These are phyloP conservation scores for Diplodia seriata DNA, from an alignment of 2,329 filamentous ascomycete genomes.

Conservation along the genomic window DNA sequence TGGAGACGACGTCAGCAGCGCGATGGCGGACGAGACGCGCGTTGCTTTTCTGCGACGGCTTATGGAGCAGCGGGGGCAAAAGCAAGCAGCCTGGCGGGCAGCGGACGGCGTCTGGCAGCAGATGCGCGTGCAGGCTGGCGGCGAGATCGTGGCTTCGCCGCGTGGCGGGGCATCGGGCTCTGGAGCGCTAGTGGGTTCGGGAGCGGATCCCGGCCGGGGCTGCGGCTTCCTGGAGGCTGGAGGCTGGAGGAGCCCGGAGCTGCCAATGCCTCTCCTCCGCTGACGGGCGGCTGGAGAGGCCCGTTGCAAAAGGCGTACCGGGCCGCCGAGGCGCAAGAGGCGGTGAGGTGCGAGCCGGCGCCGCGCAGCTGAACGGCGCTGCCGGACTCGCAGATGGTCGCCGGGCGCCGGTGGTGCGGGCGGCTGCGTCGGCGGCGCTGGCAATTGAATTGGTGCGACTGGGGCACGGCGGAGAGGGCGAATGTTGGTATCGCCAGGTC, in stretches of 20 bases:
- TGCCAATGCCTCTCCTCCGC: background rate
- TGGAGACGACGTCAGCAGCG: conserved; percentile 3
- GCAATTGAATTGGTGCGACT: conserved; percentile 13
- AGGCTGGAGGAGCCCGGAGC: background rate
- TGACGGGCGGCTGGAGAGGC: background rate
- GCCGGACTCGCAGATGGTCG: background rate
- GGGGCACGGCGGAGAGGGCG: background rate
- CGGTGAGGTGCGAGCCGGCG: conserved; percentile 12
- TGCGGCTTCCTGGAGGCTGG: conserved; percentile 7
- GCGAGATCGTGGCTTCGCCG: conserved; percentile 30
- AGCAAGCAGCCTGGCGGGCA: background rate
- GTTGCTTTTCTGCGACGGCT: conserved; percentile 9
- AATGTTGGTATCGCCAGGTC: background rate
- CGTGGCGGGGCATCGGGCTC: conserved; percentile 28
- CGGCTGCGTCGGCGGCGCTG: conserved; percentile 12
- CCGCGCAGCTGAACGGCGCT: conserved; percentile 12
- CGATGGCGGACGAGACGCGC: background rate
- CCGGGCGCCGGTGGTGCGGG: background rate
- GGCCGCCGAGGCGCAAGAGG: conserved; percentile 26
- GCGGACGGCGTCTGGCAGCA: background rate
- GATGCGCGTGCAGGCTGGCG: conserved; percentile 17
- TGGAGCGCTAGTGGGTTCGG: conserved; percentile 27
- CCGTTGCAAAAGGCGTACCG: conserved; percentile 26
- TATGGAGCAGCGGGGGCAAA: background rate
- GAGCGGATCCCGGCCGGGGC: conserved; percentile 23